Conservation (phyloP, 139 green algal species). For the Coelastrella sp. region DNA sequence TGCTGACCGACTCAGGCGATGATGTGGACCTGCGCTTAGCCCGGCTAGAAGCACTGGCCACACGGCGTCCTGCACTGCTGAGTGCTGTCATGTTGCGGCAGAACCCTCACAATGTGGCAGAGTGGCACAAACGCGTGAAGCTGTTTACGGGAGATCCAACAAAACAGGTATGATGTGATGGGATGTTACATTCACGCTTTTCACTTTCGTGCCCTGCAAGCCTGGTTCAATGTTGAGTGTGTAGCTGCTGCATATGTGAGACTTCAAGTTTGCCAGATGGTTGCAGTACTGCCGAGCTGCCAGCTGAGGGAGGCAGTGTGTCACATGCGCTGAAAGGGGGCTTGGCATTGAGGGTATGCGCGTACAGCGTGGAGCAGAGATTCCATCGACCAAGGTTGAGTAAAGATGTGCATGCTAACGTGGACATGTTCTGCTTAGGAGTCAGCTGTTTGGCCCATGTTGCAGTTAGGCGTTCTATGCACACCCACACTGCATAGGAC, state of each 20-base stretch:
- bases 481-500: no score
- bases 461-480: no score
- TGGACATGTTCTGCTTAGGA: neutral
- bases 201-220: no score
- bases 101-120: constrained; percentile 97
- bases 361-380: no score
- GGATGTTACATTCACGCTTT: neutral
- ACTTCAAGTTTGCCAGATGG: no score
- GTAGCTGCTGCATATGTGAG: no score
- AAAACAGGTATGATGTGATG: constrained; percentile 82
- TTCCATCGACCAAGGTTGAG: neutral
- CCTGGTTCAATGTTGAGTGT: no score
- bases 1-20: constrained; percentile 83
- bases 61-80: constrained; percentile 92
- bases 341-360: no score
- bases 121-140: constrained; percentile 90
- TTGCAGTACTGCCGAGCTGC: no score
- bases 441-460: no score
- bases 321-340: no score
- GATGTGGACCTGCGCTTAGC: constrained; percentile 97
- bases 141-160: constrained; percentile 91
- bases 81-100: constrained; percentile 95
- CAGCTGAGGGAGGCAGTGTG: no score
- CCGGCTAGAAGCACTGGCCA: constrained; percentile 85
- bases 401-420: neutral